Percentiles rank a stretch among this genome's conserved stretches.
Evolutionary conservation across 768 basidiomycete species (phyloP).

Genomic region (Artomyces pyxidatus): DNA sequence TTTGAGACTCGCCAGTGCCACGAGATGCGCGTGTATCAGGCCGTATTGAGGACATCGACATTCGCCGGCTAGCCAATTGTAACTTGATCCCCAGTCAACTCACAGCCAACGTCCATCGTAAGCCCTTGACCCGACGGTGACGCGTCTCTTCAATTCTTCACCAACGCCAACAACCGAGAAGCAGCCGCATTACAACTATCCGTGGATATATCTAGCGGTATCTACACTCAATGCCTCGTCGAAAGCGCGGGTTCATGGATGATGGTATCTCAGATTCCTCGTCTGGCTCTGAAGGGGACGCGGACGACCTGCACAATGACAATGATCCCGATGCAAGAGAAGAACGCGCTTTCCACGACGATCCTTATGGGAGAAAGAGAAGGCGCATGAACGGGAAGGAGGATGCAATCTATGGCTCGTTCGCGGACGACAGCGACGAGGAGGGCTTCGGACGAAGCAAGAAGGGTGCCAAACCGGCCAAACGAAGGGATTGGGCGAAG

Average conservation of each 20-base stretch:
- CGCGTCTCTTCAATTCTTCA: too few species aligned
- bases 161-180: too few species aligned
- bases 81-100: too few species aligned
- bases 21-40: too few species aligned
- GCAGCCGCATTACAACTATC: too few species aligned
- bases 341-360: slow-evolving; percentile 68
- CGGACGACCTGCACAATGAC: slow-evolving; percentile 35
- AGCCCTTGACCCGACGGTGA: too few species aligned
- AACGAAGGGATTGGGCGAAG: slow-evolving; percentile 62
- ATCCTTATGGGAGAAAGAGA: slow-evolving; percentile 68
- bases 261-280: slow-evolving; percentile 66
- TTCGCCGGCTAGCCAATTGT: too few species aligned
- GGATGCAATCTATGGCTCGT: slow-evolving; percentile 69
- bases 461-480: slow-evolving; percentile 21
- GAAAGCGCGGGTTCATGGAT: slow-evolving; percentile 70
- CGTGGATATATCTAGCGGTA: too few species aligned
- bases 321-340: slow-evolving; percentile 56
- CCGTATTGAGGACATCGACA: too few species aligned
- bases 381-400: slow-evolving; percentile 60
- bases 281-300: slow-evolving; percentile 44
- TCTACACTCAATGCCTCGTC: slow-evolving; percentile 80
- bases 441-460: slow-evolving; percentile 22
- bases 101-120: too few species aligned
- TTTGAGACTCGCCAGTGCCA: too few species aligned
- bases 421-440: slow-evolving; percentile 61